Evolutionary conservation across 163 green algal genomes (phyloP).

Genomic region (Coccomyxa subellipsoidea): DNA sequence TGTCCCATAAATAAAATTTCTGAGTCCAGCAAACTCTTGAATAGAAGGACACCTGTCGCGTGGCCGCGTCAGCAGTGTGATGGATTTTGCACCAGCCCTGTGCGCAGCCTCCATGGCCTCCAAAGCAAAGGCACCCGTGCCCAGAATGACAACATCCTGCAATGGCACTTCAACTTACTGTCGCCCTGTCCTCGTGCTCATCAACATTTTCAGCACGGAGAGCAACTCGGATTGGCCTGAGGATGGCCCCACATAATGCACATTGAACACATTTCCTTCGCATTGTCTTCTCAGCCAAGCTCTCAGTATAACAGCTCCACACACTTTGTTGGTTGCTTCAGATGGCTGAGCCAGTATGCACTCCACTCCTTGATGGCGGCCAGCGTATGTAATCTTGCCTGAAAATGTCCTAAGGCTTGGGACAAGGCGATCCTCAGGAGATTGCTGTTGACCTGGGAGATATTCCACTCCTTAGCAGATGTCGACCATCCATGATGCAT

Average conservation of each 20-base stretch:
- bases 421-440: conserved; percentile 13
- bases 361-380: conserved; percentile 15
- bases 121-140: conserved; percentile 39
- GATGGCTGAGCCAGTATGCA: conserved; percentile 1
- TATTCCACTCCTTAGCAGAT: no score
- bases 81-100: conserved; percentile 19
- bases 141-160: conserved; percentile 35
- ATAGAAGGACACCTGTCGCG: conserved; percentile 14
- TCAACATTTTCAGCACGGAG: no score
- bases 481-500: no score
- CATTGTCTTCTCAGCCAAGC: no score
- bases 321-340: neutral
- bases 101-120: conserved; percentile 33
- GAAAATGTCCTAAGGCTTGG: conserved; percentile 16
- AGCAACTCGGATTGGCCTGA: no score
- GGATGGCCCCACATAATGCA: no score
- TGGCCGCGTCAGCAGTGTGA: conserved; percentile 28
- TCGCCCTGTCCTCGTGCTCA: no score
- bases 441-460: conserved; percentile 23
- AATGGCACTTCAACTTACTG: neutral
- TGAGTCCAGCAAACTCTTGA: neutral
- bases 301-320: no score
- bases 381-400: conserved; percentile 18
- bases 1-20: no score
- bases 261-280: no score